A percentile compares a stretch with the other conserved stretches of the same genome.
phyloP scores from a whole-genome alignment of 2,329 filamentous ascomycete species.

The Trichophyton simii region DNA sequence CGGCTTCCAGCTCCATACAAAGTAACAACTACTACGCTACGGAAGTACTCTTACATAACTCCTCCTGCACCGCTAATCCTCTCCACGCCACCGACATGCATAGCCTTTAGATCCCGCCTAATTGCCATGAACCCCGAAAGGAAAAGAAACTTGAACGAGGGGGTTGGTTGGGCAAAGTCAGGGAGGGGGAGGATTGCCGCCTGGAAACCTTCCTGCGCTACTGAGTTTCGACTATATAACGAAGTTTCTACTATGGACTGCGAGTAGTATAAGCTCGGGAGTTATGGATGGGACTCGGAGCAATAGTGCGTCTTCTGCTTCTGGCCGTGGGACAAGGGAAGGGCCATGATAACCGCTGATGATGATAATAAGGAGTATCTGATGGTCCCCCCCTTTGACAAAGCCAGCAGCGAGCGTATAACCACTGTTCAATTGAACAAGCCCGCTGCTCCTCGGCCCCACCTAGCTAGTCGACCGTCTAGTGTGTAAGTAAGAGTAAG shows the following conservation, averaged over 20 bases:
- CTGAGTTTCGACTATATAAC: neutral
- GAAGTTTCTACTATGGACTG: neutral
- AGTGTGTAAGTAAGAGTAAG: neutral
- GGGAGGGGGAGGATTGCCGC: neutral
- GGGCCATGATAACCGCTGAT: neutral
- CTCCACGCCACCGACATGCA: slow-evolving; percentile 1
- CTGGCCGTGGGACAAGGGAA: neutral
- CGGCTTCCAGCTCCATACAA: neutral
- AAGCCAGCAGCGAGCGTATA: neutral
- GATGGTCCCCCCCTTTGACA: neutral
- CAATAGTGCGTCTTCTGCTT: neutral
- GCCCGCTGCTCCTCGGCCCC: neutral
- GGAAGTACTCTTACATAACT: no score
- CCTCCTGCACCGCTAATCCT: neutral
- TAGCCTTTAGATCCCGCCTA: slow-evolving; percentile 1
- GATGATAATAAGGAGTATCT: neutral
- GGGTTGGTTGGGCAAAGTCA: neutral
- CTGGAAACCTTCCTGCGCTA: neutral
- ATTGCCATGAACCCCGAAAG: neutral
- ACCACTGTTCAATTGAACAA: neutral
- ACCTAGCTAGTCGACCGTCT: neutral
- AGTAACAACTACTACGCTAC: no score
- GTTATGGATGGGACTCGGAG: neutral
- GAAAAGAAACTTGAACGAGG: neutral
- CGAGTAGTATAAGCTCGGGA: neutral